A percentile compares a stretch with the other conserved stretches of the same genome.
These are phyloP conservation scores for Wickerhamiella domercqiae DNA, from an alignment of 805 yeast genomes.

Conservation along the genomic window DNA sequence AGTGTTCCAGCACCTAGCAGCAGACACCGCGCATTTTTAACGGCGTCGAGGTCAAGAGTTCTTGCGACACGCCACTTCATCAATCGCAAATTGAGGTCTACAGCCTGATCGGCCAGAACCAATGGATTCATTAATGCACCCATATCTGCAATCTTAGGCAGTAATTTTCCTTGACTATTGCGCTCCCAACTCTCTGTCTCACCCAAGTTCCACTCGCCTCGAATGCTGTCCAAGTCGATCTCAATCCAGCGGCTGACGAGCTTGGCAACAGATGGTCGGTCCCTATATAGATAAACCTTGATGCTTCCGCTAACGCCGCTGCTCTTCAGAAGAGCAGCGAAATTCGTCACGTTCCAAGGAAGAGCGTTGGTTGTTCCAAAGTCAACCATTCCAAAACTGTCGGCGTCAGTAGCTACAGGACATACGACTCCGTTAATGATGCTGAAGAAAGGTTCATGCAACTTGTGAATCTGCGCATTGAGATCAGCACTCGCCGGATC, in stretches of 20 bases:
- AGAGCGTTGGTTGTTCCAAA: slow-evolving; percentile 8
- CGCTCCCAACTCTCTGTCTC: slow-evolving; percentile 75
- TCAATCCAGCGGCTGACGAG: slow-evolving; percentile 19
- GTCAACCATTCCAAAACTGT: slow-evolving; percentile 11
- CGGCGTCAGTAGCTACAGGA: background rate
- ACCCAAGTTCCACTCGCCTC: slow-evolving; percentile 7
- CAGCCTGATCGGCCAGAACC: slow-evolving; percentile 78
- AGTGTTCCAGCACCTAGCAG: slow-evolving; percentile 93
- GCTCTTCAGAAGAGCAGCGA: slow-evolving; percentile 32
- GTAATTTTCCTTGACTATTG: slow-evolving; percentile 48
- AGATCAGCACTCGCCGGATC: background rate
- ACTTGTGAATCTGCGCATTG: slow-evolving; percentile 2
- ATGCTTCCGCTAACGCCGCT: slow-evolving; percentile 25
- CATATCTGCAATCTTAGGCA: slow-evolving; percentile 72
- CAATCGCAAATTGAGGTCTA: slow-evolving; percentile 72
- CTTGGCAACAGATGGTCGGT: slow-evolving; percentile 7
- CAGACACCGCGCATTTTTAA: slow-evolving; percentile 48
- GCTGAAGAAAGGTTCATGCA: slow-evolving; percentile 5
- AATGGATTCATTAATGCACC: slow-evolving; percentile 68
- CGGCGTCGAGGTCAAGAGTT: slow-evolving; percentile 47
- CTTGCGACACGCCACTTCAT: slow-evolving; percentile 98
- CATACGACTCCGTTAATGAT: slow-evolving; percentile 1
- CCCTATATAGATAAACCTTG: slow-evolving; percentile 29
- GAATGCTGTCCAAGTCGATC: slow-evolving; percentile 13
- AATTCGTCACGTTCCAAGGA: slow-evolving; percentile 40